Evolutionary conservation across 2,329 filamentous ascomycete genomes (phyloP).

Genomic region (Reticulascus tulasneorum): DNA sequence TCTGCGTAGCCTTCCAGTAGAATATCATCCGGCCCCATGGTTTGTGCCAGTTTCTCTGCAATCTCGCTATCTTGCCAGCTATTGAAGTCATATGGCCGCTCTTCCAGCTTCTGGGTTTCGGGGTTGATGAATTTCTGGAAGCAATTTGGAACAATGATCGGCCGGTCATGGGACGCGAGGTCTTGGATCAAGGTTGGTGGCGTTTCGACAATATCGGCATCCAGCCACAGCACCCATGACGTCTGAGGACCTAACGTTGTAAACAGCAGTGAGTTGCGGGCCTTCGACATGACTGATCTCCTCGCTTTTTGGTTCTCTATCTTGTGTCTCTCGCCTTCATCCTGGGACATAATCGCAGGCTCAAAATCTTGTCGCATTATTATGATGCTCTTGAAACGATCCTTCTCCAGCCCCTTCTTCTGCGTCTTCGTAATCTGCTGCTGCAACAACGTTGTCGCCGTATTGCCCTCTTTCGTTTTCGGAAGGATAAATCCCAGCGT

Average conservation of each 20-base stretch:
- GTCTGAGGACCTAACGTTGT: constrained; percentile 88
- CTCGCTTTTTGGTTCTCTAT: constrained; percentile 83
- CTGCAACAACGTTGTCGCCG: constrained; percentile 78
- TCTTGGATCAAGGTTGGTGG: constrained; percentile 85
- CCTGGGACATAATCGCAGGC: constrained; percentile 72
- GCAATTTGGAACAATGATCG: constrained; percentile 93
- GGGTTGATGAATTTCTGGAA: constrained; percentile 79
- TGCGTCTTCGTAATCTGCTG: constrained; percentile 83
- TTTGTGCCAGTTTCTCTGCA: constrained; percentile 68
- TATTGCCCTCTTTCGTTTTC: constrained; percentile 87
- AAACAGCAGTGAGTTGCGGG: constrained; percentile 90
- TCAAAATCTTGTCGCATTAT: constrained; percentile 96
- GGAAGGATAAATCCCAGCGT: constrained; percentile 95
- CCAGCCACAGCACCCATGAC: constrained; percentile 96
- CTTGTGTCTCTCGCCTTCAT: constrained; percentile 87
- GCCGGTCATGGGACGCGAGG: constrained; percentile 78
- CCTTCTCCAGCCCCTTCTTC: constrained; percentile 66
- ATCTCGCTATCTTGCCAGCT: constrained; percentile 90
- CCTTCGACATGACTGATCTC: constrained; percentile 85
- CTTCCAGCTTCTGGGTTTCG: constrained; percentile 63
- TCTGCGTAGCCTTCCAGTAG: constrained; percentile 89
- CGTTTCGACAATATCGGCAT: constrained; percentile 87
- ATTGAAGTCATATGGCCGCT: constrained; percentile 94
- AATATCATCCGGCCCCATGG: constrained; percentile 89
- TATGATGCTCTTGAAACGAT: constrained; percentile 87